phyloP scores from a whole-genome alignment of 257 asterid species.

The Primulina tabacum region DNA sequence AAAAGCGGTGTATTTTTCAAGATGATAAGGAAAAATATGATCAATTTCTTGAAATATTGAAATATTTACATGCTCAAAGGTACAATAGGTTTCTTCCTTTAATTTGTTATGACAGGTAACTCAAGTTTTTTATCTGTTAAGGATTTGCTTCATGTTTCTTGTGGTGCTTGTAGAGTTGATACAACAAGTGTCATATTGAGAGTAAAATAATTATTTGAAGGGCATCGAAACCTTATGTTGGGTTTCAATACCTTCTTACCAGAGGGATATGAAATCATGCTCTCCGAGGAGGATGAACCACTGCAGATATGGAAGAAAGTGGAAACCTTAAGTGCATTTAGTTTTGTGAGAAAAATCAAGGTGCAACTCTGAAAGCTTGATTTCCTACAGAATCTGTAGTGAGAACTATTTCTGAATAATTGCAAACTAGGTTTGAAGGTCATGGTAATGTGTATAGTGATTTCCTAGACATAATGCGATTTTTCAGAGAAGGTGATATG shows the following conservation, averaged over 20 bases:
- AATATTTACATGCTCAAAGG: not conserved
- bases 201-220: constrained; percentile 83
- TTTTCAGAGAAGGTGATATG: not conserved
- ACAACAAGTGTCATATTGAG: constrained; percentile 63
- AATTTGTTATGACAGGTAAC: not conserved
- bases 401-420: constrained; percentile 27
- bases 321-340: constrained; percentile 73
- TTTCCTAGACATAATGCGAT: not conserved
- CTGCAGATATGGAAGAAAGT: constrained; percentile 63
- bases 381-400: constrained; percentile 19
- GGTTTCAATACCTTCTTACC: constrained; percentile 97
- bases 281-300: constrained; percentile 62
- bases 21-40: not conserved
- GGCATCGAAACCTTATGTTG: constrained; percentile 72
- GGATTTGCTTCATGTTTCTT: constrained; percentile 21
- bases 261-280: constrained; percentile 70
- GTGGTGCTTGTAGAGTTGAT: constrained; percentile 50
- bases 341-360: constrained; percentile 84
- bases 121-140: constrained; percentile 6
- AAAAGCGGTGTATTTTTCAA: not conserved
- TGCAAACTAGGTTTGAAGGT: not conserved
- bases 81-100: not conserved
- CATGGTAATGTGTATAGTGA: not conserved
- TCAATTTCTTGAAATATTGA: not conserved
- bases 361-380: constrained; percentile 39